These are phyloP conservation scores for Paralagenidium karlingii DNA, from an alignment of 352 stramenopile species.

Conservation along the genomic window DNA sequence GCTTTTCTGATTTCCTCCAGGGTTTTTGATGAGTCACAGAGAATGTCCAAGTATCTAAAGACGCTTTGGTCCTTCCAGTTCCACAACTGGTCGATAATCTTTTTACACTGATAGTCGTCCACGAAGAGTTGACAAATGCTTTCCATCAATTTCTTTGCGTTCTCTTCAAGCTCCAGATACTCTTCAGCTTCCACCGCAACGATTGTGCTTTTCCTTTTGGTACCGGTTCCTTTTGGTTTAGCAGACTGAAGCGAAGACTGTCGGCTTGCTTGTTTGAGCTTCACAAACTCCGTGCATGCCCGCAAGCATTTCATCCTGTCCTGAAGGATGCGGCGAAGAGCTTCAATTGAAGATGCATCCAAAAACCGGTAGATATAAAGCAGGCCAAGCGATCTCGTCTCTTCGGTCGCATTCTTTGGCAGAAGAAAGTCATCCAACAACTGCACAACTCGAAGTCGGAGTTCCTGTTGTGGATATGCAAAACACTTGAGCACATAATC, in stretches of 20 bases:
- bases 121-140: no score
- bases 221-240: no score
- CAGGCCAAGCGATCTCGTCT: slow-evolving; percentile 40
- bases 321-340: slow-evolving; percentile 45
- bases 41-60: slow-evolving; percentile 49
- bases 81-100: slow-evolving; percentile 45
- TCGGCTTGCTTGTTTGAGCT: slow-evolving; percentile 29
- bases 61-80: slow-evolving; percentile 70
- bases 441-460: slow-evolving; percentile 72
- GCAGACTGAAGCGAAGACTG: no score
- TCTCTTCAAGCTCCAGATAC: no score
- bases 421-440: slow-evolving; percentile 77
- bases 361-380: slow-evolving; percentile 59
- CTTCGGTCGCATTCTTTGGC: slow-evolving; percentile 43
- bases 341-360: slow-evolving; percentile 54
- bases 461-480: slow-evolving; percentile 70
- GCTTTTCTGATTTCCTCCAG: slow-evolving; percentile 31
- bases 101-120: slow-evolving; percentile 12
- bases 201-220: no score
- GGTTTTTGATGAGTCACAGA: slow-evolving; percentile 42
- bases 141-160: no score
- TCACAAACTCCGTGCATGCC: slow-evolving; percentile 20
- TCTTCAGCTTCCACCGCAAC: no score
- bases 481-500: slow-evolving; percentile 81
- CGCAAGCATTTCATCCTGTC: slow-evolving; percentile 43